Percentiles rank a stretch among this genome's conserved stretches.
phyloP scores from a whole-genome alignment of 805 yeast species.

The Priceomyces carsonii region DNA sequence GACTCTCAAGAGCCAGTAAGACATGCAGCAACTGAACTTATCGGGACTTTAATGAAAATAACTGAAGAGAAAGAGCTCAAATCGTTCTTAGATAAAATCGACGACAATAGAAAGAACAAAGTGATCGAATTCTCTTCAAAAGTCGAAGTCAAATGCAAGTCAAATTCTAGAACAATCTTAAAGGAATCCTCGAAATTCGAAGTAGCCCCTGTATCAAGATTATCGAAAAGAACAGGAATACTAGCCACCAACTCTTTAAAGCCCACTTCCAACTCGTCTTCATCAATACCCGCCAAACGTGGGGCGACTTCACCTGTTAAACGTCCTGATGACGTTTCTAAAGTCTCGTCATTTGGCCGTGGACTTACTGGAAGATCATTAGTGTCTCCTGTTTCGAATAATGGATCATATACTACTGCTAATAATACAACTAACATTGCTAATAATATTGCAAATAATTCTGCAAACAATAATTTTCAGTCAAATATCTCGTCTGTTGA shows the following conservation, averaged over 20 bases:
- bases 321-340: conserved; percentile 31
- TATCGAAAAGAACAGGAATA: conserved; percentile 10
- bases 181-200: no score
- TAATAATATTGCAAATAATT: conserved; percentile 6
- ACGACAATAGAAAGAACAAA: conserved; percentile 69
- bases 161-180: conserved; percentile 7
- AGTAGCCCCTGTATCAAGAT: conserved; percentile 14
- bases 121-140: conserved; percentile 58
- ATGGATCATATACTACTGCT: conserved; percentile 13
- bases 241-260: conserved; percentile 10
- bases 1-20: conserved; percentile 88
- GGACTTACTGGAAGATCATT: conserved; percentile 47
- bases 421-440: no score
- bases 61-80: conserved; percentile 71
- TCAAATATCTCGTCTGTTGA: conserved; percentile 26
- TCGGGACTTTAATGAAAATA: conserved; percentile 83
- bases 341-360: conserved; percentile 31
- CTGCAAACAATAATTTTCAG: conserved; percentile 9
- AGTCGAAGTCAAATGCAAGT: conserved; percentile 53
- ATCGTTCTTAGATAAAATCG: conserved; percentile 65
- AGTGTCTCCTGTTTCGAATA: conserved; percentile 25
- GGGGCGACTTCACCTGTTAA: conserved; percentile 72
- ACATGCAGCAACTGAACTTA: conserved; percentile 69
- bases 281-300: conserved; percentile 63
- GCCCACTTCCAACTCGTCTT: conserved; percentile 19